phyloP scores from a whole-genome alignment of 208 protist species.

The Trypanosoma avium region DNA sequence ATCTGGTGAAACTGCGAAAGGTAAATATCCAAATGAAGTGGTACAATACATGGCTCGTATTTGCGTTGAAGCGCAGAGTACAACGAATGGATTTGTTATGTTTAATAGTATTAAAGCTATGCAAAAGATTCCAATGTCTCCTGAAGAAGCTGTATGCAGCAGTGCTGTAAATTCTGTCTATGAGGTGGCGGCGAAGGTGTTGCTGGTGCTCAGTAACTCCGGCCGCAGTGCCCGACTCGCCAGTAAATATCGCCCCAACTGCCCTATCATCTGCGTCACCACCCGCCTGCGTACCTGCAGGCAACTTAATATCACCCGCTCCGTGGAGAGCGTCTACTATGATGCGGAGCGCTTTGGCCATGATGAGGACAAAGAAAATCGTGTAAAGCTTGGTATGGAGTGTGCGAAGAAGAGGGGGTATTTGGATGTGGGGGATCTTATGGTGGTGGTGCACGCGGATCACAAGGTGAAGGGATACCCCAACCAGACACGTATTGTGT shows the following conservation, averaged over 20 bases:
- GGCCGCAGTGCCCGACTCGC: slow-evolving; percentile 93
- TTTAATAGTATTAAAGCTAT: slow-evolving; percentile 87
- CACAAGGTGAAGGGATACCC: slow-evolving; percentile 88
- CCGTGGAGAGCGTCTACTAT: slow-evolving; percentile 79
- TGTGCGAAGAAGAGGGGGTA: slow-evolving; percentile 64
- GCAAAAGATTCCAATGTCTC: slow-evolving; percentile 75
- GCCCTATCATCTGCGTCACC: slow-evolving; percentile 94
- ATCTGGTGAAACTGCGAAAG: slow-evolving; percentile 98
- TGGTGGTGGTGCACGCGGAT: slow-evolving; percentile 81
- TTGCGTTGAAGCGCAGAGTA: slow-evolving; percentile 84
- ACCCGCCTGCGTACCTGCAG: slow-evolving; percentile 81
- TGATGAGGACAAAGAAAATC: slow-evolving; percentile 72
- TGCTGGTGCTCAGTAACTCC: slow-evolving; percentile 93
- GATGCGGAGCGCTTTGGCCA: slow-evolving; percentile 59
- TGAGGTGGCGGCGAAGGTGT: slow-evolving; percentile 84
- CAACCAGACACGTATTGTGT: slow-evolving; percentile 81
- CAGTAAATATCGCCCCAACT: slow-evolving; percentile 95
- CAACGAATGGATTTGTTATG: slow-evolving; percentile 70
- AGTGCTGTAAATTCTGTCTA: slow-evolving; percentile 94
- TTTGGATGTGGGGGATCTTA: slow-evolving; percentile 55
- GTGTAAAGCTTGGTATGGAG: slow-evolving; percentile 59
- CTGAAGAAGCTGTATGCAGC: slow-evolving; percentile 93
- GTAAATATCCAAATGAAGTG: slow-evolving; percentile 95
- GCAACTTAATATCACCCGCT: slow-evolving; percentile 80
- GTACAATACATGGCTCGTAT: slow-evolving; percentile 96